Base-by-base conservation (phyloP, 306 rosid species). In the Vachellia pachyceras region DNA sequence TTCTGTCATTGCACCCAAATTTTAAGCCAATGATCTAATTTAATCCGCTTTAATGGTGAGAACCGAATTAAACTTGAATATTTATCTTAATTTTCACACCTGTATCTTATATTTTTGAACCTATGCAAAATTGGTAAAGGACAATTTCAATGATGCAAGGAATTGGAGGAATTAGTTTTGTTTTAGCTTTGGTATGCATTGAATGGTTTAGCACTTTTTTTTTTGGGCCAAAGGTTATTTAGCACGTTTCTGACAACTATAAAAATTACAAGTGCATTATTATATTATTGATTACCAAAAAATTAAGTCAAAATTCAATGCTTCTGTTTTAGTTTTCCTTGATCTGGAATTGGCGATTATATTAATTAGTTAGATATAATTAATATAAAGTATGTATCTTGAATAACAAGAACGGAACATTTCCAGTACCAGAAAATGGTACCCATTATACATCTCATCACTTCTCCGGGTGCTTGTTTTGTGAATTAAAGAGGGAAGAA, bases 371-470 rank as follows among this genome's bases (percentile, higher is more conserved):
- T 78, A 66, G 78, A 66, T 46, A 68, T 40, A 67, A 39, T 39
- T 3, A 60, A 73, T 68, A 58, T 55, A 12, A 14, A 33, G 61
- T 22, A 73, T 15, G 67, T 37, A 83, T 57, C 80, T 73, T 50
- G 36, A 17, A 72, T 42, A n/a, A 29, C 69, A 77, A 77, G 74
- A 20, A 35, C 69, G 11, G 18, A 57, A 60, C 64, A 40, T 85
- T 78, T 77, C 76, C 75, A 64, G 36, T 65, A 67, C 50, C 39
- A 69, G 74, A 36, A 41, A 46, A 46, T 84, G 39, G 46, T 41
- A 74, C 15, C 40, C 76, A 79, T 18, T 29, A 79, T 13, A 11
- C 17, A 76, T 75, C 86, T 60, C 41, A 49, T 37, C 36, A 23
- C 76, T 73, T 67, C 58, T 77, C 70, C 37, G 9, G 47, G 47